Base-by-base conservation (phyloP, 202 grass and related monocot species). In the Setaria italica region DNA sequence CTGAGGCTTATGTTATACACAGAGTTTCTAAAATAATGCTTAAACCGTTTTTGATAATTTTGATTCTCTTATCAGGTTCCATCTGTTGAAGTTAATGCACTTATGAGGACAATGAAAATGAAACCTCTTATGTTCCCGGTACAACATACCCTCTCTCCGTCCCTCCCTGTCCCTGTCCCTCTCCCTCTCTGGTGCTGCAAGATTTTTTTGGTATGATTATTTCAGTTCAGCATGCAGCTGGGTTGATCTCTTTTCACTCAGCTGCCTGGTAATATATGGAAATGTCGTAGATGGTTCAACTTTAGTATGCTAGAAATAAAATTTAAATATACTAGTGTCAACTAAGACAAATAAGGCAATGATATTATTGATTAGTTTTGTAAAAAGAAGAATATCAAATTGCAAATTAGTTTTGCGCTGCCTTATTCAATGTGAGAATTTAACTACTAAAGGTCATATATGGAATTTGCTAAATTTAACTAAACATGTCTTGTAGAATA, bases 61-160 rank as follows among this genome's bases (percentile, higher is more conserved):
- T 78, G 20, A 79, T 90, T 79, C 32, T 51, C 19, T 85, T 84
- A 81, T n/a, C 79, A 99, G 96, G 87, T 99, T 78, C 96, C 96
- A 54, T 92, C 89, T 43, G 96, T 99, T 10, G 96, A 99, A 86
- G 85, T 99, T 86, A 99, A 99, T 84, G 88, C 96, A 37, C 96
- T 96, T 77, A 99, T 99, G 93, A 99, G 88, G 89, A 92, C 96
- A 72, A 80, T 99, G 82, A 92, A 87, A 84, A 99, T 94, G 88
- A 92, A 87, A 78, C 87, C 96, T 82, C 88, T 96, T 70, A 92
- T 96, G 90, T 99, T 99, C 81, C 93, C 93, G 79, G 96, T 99
- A 85, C 67, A 67, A 67, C 42, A 67, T 70, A 63, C 70, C 88
- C 46, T 75, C 62, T 48, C 55, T 74, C 57, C 64, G 59, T 71